phyloP scores from a whole-genome alignment of 2,329 filamentous ascomycete genomes.

The Zymoseptoria ardabiliae region DNA sequence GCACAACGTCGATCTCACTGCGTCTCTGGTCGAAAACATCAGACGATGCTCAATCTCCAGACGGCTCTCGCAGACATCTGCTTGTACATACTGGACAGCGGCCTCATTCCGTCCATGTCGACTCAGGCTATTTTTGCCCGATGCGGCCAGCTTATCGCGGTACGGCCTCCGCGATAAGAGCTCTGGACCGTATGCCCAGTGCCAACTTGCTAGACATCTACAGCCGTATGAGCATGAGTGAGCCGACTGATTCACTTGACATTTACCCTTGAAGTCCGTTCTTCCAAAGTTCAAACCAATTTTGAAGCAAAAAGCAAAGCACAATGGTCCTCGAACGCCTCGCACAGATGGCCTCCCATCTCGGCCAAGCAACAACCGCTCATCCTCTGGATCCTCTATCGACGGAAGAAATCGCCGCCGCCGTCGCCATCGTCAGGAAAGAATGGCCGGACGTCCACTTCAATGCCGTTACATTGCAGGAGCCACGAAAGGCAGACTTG shows the following conservation, averaged over 20 bases:
- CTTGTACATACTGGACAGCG: too few species aligned
- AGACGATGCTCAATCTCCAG: neutral
- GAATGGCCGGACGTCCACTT: constrained; percentile 67
- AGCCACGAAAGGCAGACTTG: constrained; percentile 82
- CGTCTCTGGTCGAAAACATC: neutral
- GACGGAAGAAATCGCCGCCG: constrained; percentile 63
- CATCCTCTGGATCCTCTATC: constrained; percentile 76
- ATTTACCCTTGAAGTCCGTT: neutral
- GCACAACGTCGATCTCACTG: neutral
- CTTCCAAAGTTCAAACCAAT: neutral
- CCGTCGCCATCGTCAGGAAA: constrained; percentile 61
- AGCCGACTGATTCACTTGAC: neutral
- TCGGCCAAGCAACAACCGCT: constrained; percentile 48
- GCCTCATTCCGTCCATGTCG: neutral
- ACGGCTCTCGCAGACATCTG: too few species aligned
- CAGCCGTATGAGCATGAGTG: neutral
- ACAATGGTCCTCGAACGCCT: constrained; percentile 28
- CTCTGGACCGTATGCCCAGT: too few species aligned
- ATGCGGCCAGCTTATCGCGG: neutral
- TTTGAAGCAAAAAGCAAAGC: neutral
- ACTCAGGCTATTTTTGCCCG: neutral
- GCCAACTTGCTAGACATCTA: neutral
- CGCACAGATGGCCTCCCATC: constrained; percentile 48
- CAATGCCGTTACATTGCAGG: constrained; percentile 77
- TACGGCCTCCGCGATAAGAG: neutral